Evolutionary conservation across 148 eudicot genomes (phyloP), one percentile per base, ranked within the genome.

Genomic region (Spergularia marina): DNA sequence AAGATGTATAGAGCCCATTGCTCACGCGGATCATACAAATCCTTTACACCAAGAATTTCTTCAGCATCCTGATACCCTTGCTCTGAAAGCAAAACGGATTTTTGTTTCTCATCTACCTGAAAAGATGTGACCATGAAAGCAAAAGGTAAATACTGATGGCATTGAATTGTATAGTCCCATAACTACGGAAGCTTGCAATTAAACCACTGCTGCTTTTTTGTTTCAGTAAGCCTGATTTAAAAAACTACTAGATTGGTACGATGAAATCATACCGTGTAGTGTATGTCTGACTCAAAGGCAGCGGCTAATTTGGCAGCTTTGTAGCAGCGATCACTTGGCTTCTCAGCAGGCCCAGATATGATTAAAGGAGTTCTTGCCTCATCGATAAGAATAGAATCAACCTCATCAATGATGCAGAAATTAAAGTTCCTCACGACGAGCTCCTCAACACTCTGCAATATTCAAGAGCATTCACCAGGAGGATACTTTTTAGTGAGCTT

Each of bases 11-110:
- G 88, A 34, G 99, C 99, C 99, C 99, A 96, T 79, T 96, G 99
- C 80, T 91, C 98, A 76, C 98, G 88, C 41, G 98, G 99, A 91
- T 96, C 97, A 77, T 96, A 96, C n/a, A 96, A 82, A 84, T 96
- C 99, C 72, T 89, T 86, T 23, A 92, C 94, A 79, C 90, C 88
- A 77, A 96, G 83, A 85, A 92, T 96, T 84, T 96, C 98, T 77
- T 96, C 99, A 73, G 99, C 91, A 84, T 96, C 99, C 82, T 88
- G 98, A 87, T 96, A 96, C 79, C 99, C 99, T 87, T 96, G 99
- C 83, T 96, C 99, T 41, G 94, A 86, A 62, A 96, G 91, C 81
- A 96, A 78, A 78, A 96, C 87, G 60, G 83, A 80, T 85, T 96
- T 95, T 82, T 89, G 98, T 87, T 91, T 96, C 89, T 96, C 99